Conservation (phyloP, 192 early-diverging fungal species). For the Podila verticillata region DNA sequence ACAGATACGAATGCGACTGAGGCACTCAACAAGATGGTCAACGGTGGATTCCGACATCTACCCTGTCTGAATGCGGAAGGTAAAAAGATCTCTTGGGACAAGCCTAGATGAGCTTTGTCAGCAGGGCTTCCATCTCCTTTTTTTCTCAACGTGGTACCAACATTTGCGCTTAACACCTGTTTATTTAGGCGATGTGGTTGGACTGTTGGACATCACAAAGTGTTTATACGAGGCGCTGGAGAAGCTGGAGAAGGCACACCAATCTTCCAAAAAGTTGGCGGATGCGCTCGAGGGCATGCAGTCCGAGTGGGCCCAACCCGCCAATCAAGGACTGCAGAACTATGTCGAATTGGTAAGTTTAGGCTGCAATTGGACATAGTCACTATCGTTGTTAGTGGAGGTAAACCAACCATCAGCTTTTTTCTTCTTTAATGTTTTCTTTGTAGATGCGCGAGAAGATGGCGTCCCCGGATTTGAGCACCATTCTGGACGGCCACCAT, state of each 20-base stretch:
- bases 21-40: constrained; percentile 83
- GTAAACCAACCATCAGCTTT: not conserved
- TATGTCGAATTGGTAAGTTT: constrained; percentile 29
- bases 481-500: constrained; percentile 71
- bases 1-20: constrained; percentile 78
- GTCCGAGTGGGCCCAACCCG: constrained; percentile 71
- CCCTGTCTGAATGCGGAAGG: constrained; percentile 45
- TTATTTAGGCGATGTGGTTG: constrained; percentile 74
- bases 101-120: not conserved
- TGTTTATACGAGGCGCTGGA: constrained; percentile 84
- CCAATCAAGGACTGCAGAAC: constrained; percentile 54
- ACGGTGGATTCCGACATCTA: constrained; percentile 80
- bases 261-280: constrained; percentile 75
- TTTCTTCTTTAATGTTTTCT: not conserved
- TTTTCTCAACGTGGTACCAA: not conserved
- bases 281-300: constrained; percentile 82
- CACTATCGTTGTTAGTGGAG: too few species aligned
- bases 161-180: not conserved
- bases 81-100: constrained; percentile 3
- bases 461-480: constrained; percentile 86
- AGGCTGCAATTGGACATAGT: not conserved
- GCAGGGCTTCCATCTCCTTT: not conserved
- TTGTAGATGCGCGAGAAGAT: constrained; percentile 74
- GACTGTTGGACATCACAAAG: constrained; percentile 81
- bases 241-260: constrained; percentile 80